Base-by-base conservation (phyloP, 1,139 yeast genomes). In the Geotrichum armillariae region DNA sequence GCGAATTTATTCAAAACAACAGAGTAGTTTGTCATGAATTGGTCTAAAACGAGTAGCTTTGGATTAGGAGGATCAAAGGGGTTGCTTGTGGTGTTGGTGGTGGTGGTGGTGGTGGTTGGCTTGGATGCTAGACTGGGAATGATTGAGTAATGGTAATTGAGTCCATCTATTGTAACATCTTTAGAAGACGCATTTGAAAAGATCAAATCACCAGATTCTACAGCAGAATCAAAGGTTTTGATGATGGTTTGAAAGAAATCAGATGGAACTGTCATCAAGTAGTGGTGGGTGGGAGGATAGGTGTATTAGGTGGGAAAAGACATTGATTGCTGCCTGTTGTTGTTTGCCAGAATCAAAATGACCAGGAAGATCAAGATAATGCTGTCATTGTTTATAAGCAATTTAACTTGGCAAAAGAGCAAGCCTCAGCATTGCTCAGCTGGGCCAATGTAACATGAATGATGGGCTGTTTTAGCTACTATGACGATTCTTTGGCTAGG, bases 11-110 rank as follows among this genome's bases (percentile, higher is more conserved):
- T 93, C 58, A 88, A 75, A 3, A 91, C 81, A 27, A 91, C 66
- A 58, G 80, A 75, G 61, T 83, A 83, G 47, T 82, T 80, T 18
- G 71, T 70, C 1, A 80, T 82, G 57, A 74, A 77, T 44, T 76
- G 72, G 7, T 77, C 77, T 33, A 79, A 61, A 2, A 93, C 76
- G 0, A 91, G 79, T 47, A 91, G 71, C 56, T 80, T 84, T 4
- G 88, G 86, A 57, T 87, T 96, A 0, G 95, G 94, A 14, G 80
- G 78, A 45, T 78, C 77, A 70, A 93, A 93, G 1, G 98, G 98
- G 61, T 89, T 82, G 11, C 46, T 40, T 16, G 29, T 16, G 22
- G 54, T 25, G 7, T 25, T 45, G 20, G 45, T 17, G 12, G 48
- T 32, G 34, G 31, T 43, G 42, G 41, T 37, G 21, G 36, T 52